Evolutionary conservation across 116 monocot genomes (phyloP), one percentile per base, ranked within the genome.

Genomic region (Iris pallida): DNA sequence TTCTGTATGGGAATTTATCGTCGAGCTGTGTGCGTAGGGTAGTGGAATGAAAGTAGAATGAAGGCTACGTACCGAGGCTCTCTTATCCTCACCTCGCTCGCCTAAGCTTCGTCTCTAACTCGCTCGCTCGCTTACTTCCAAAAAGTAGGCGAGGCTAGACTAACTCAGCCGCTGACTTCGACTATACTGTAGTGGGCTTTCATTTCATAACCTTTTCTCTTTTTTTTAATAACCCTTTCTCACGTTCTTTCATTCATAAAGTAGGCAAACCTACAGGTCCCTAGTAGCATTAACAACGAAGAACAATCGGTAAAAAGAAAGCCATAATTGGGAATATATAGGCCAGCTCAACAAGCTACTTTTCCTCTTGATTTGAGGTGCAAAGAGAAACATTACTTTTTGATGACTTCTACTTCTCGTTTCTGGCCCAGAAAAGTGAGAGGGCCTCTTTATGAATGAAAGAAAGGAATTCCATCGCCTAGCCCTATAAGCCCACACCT

Each of bases 331-430:
- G 5, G 51, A 52, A 52, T 52, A 52, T 52, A 52, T 52, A 52
- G 1, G 51, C 45, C 16, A 65, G 20, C 47, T 48, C 19, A 10
- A 18, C 49, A 47, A 65, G 19, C 10, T 65, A 58, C 58, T 20
- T 58, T 58, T 58, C 58, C 58, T 47, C 20, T 51, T 47, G 49
- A 49, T 65, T 45, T 65, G 65, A 47, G 65, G 49, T 65, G 58
- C 58, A 11, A 58, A 58, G 58, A 18, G 58, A 58, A 20, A 58
- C 58, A 58, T 58, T 19, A 8, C 58, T 58, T 58, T 58, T 20
- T 58, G 17, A 19, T 49, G 18, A 20, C 8, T 65, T 51, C 49
- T 11, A 18, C 48, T 65, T 51, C 7, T 65, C 51, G 14, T 2
- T 10, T 52, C 51, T 8, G 12, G 14, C 51, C 51, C 51, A 52